Evolutionary conservation across 345 rosid genomes (phyloP).

Genomic region (Aquilaria malaccensis): DNA sequence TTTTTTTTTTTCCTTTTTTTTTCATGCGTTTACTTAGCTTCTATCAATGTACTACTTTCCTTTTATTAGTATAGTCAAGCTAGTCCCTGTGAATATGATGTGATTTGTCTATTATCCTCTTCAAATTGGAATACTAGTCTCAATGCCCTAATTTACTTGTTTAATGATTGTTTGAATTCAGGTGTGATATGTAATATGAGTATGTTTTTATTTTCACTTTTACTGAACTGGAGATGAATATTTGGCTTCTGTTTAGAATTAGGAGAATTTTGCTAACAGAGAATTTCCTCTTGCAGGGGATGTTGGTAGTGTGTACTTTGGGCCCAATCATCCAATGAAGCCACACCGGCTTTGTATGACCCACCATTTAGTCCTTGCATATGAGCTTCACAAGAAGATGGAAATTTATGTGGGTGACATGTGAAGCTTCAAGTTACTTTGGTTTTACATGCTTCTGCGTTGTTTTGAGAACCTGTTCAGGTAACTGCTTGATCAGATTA

Average conservation of each 20-base stretch:
- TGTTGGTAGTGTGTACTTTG: slow-evolving; percentile 90
- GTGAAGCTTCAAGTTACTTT: slow-evolving; percentile 7
- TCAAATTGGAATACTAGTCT: no score
- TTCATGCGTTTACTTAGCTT: not conserved
- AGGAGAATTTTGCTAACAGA: not conserved
- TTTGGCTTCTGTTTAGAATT: slow-evolving; percentile 1
- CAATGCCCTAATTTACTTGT: no score
- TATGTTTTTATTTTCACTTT: no score
- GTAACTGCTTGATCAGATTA: not conserved
- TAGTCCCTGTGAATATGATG: not conserved
- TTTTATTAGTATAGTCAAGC: not conserved
- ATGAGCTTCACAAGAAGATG: slow-evolving; percentile 93
- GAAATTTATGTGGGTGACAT: slow-evolving; percentile 69
- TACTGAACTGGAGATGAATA: not conserved
- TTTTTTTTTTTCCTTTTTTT: not conserved
- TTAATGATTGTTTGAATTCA: no score
- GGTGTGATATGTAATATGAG: no score
- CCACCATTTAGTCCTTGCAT: slow-evolving; percentile 92
- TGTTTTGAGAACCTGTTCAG: not conserved
- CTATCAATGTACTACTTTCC: not conserved
- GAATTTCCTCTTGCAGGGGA: slow-evolving; percentile 53
- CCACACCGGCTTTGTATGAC: slow-evolving; percentile 98
- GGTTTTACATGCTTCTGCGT: not conserved
- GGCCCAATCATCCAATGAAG: slow-evolving; percentile 97
- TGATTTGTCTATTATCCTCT: not conserved